phyloP scores from a whole-genome alignment of 805 yeast genomes.

The Trichomonascus vanleenenianus region DNA sequence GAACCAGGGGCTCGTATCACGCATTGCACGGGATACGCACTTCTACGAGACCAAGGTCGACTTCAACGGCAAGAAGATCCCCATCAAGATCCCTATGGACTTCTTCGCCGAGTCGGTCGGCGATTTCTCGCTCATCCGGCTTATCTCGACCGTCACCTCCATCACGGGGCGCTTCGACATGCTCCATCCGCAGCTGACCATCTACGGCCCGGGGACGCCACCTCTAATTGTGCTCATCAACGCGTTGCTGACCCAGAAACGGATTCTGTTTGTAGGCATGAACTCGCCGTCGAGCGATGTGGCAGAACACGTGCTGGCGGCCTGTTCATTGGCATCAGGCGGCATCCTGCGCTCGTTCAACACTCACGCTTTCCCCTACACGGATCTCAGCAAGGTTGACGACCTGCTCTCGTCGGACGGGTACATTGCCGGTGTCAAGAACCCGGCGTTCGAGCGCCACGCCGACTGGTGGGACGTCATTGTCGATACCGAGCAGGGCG shows the following conservation, averaged over 20 bases:
- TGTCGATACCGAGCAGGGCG: slow-evolving; percentile 42
- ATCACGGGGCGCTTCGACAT: slow-evolving; percentile 20
- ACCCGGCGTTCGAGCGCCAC: slow-evolving; percentile 49
- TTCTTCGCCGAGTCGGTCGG: slow-evolving; percentile 26
- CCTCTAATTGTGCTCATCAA: slow-evolving; percentile 44
- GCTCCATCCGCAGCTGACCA: slow-evolving; percentile 41
- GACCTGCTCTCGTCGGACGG: slow-evolving; percentile 41
- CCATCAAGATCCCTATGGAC: slow-evolving; percentile 27
- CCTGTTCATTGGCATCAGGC: slow-evolving; percentile 44
- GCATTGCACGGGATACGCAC: slow-evolving; percentile 23
- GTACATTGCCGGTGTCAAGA: slow-evolving; percentile 52
- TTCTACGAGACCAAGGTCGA: slow-evolving; percentile 24
- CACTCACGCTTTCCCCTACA: slow-evolving; percentile 46
- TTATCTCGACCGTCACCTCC: slow-evolving; percentile 23
- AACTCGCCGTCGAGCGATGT: slow-evolving; percentile 44
- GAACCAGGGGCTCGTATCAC: slow-evolving; percentile 17
- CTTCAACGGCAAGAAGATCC: slow-evolving; percentile 24
- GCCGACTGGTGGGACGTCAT: slow-evolving; percentile 50
- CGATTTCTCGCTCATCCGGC: slow-evolving; percentile 23
- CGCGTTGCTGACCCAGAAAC: slow-evolving; percentile 46
- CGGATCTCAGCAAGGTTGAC: slow-evolving; percentile 48
- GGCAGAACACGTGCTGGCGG: slow-evolving; percentile 42
- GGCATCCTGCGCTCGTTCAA: slow-evolving; percentile 44
- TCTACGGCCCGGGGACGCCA: slow-evolving; percentile 48
- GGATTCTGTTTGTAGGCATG: slow-evolving; percentile 42